These are phyloP conservation scores for Sporothrix brunneoviolacea DNA, from an alignment of 2,329 filamentous ascomycete genomes.

Conservation along the genomic window DNA sequence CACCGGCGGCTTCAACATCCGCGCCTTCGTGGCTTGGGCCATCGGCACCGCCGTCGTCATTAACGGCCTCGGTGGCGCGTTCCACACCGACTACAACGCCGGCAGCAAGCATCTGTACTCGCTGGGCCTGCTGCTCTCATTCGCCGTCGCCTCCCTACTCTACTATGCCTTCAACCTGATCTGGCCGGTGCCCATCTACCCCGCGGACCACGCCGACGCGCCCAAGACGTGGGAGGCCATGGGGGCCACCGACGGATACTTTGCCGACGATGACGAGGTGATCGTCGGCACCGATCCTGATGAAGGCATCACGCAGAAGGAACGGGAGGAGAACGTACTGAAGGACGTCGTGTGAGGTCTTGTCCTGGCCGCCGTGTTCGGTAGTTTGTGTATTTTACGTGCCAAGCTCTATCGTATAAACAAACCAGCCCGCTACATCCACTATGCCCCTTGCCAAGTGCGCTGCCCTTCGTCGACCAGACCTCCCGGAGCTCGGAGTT, in stretches of 20 bases:
- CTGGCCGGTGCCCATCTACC: conserved; percentile 23
- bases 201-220: not conserved
- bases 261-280: conserved; percentile 1
- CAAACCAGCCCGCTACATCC: no score
- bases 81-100: conserved; percentile 25
- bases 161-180: conserved; percentile 30
- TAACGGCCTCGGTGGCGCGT: conserved; percentile 27
- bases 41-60: conserved; percentile 29
- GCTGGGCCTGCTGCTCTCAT: conserved; percentile 29
- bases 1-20: conserved; percentile 28
- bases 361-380: no score
- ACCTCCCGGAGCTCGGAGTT: no score
- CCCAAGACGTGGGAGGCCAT: conserved; percentile 4
- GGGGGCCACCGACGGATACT: conserved; percentile 4
- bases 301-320: not conserved
- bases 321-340: not conserved
- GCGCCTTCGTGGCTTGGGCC: conserved; percentile 28
- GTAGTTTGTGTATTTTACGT: no score
- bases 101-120: conserved; percentile 26
- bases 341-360: conserved; percentile 2
- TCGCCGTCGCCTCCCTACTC: conserved; percentile 24
- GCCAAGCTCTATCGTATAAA: no score
- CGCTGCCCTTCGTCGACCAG: no score
- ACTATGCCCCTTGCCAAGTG: no score
- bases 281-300: not conserved